Base-by-base conservation (phyloP, 2,329 filamentous ascomycete genomes). In the Colletotrichum sp. region DNA sequence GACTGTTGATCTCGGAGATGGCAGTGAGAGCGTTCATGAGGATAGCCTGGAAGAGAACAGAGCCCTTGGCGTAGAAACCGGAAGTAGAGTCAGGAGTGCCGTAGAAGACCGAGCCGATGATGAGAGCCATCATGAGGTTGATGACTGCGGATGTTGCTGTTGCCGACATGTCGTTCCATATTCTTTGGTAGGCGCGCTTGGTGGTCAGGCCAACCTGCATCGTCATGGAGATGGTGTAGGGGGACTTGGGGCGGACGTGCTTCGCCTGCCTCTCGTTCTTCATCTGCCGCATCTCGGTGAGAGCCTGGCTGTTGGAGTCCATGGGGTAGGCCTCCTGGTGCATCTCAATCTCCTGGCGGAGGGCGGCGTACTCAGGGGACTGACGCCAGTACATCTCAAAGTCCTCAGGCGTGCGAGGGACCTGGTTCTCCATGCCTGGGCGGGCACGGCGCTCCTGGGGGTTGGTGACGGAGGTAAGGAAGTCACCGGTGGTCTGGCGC, bases 381-480 rank as follows among this genome's bases (percentile, higher is more conserved):
- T 85, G 79, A 24, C 82, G 82, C 88, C 88, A 89, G 68, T 84
- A 84, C 2, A 77, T 71, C 77, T 89, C 93, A 79, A 95, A 95
- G 2, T 95, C 94, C 62, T 94, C 93, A 0, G 94, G 88, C 0
- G 93, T 95, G 4, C 92, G 88, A 1, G 94, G 94, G 0, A 93
- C 91, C 64, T 86, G 86, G 72, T 87, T 83, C 79, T 94, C 92
- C 83, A 90, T 92, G 0, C 93, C 93, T 8, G 87, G 80, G 2
- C 87, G 86, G 0, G 89, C 83, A 62, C 85, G 84, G 34, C 93
- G 88, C 82, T 95, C 93, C 1, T 85, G 82, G 0, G 92, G 91
- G 79, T 93, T 93, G 0, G 93, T 95, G 30, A 95, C 86, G 0
- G 91, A 92, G 0, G 93, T 95, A 13, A 95, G 85, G 80, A 95